These are phyloP conservation scores for Pyrenopolyporus hunteri DNA, from an alignment of 495 filamentous ascomycete species.

Conservation along the genomic window DNA sequence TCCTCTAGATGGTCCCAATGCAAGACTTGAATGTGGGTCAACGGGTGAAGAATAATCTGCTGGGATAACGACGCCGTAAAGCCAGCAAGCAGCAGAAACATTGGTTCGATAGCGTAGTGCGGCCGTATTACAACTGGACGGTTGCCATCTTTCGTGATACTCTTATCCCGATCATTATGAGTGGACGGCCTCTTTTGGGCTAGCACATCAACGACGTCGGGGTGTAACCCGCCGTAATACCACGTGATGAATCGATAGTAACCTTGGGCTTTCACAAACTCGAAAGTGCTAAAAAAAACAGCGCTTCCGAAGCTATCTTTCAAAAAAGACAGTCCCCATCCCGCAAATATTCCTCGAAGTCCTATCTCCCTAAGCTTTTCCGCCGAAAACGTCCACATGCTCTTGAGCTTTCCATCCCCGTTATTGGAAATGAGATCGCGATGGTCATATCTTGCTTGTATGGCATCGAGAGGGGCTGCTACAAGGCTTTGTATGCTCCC, in stretches of 20 bases:
- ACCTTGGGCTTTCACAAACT: conserved; percentile 82
- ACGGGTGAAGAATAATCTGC: conserved; percentile 78
- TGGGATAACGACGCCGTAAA: conserved; percentile 76
- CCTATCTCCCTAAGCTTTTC: conserved; percentile 82
- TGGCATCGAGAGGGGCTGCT: conserved; percentile 86
- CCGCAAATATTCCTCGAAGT: conserved; percentile 78
- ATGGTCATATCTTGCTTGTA: conserved; percentile 79
- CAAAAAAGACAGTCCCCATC: conserved; percentile 76
- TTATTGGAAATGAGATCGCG: conserved; percentile 69
- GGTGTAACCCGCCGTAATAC: conserved; percentile 70
- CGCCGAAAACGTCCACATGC: conserved; percentile 80
- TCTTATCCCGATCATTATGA: conserved; percentile 12
- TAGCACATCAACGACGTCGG: conserved; percentile 50
- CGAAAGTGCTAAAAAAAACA: conserved; percentile 84
- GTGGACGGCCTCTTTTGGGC: conserved; percentile 45
- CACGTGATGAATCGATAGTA: conserved; percentile 81
- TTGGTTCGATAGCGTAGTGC: conserved; percentile 84
- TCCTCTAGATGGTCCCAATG: conserved; percentile 81
- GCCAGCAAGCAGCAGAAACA: conserved; percentile 79
- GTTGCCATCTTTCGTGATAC: conserved; percentile 14
- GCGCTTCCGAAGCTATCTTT: conserved; percentile 85
- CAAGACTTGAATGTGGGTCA: conserved; percentile 74
- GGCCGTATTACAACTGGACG: conserved; percentile 70
- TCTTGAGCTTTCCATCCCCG: conserved; percentile 59
- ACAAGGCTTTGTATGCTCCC: conserved; percentile 79